Percentiles rank a stretch among this genome's conserved stretches.
These are phyloP conservation scores for Cyclotella distinguenda DNA, from an alignment of 108 stramenopile genomes.

Conservation along the genomic window DNA sequence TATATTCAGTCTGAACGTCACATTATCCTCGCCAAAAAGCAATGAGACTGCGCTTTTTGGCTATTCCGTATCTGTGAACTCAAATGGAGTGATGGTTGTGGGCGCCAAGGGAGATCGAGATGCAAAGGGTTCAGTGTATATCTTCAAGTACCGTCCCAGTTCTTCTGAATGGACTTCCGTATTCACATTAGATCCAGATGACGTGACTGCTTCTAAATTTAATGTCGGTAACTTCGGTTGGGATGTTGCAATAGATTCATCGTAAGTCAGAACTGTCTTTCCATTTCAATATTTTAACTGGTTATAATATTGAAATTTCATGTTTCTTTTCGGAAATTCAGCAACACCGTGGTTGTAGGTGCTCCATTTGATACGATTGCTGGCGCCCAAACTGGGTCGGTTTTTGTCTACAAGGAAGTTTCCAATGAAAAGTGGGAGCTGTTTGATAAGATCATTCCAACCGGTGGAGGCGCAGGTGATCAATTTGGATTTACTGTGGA, in stretches of 20 bases:
- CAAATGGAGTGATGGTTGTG: slow-evolving; percentile 8
- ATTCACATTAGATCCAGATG: slow-evolving; percentile 14
- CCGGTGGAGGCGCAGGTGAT: slow-evolving; percentile 1
- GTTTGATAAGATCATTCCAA: neutral
- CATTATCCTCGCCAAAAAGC: no score
- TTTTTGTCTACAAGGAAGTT: slow-evolving; percentile 14
- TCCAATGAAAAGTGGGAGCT: neutral
- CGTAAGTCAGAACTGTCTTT: no score
- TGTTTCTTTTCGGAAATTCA: neutral
- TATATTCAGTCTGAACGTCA: no score
- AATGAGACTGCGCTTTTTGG: slow-evolving; percentile 22
- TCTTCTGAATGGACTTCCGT: neutral
- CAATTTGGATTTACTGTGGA: slow-evolving; percentile 22
- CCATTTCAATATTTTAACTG: no score
- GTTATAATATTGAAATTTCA: neutral
- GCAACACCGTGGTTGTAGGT: slow-evolving; percentile 12
- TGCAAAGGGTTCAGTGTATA: slow-evolving; percentile 11
- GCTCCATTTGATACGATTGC: slow-evolving; percentile 15
- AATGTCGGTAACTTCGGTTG: slow-evolving; percentile 17
- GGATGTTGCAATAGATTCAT: slow-evolving; percentile 9
- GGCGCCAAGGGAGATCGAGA: slow-evolving; percentile 8
- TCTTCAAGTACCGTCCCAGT: slow-evolving; percentile 5
- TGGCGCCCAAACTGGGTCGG: neutral
- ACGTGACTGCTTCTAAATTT: neutral
- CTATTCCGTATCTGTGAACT: slow-evolving; percentile 17